These are phyloP conservation scores for Chrysopogon serrulatus DNA, from an alignment of 176 grass and related monocot species.

Conservation along the genomic window DNA sequence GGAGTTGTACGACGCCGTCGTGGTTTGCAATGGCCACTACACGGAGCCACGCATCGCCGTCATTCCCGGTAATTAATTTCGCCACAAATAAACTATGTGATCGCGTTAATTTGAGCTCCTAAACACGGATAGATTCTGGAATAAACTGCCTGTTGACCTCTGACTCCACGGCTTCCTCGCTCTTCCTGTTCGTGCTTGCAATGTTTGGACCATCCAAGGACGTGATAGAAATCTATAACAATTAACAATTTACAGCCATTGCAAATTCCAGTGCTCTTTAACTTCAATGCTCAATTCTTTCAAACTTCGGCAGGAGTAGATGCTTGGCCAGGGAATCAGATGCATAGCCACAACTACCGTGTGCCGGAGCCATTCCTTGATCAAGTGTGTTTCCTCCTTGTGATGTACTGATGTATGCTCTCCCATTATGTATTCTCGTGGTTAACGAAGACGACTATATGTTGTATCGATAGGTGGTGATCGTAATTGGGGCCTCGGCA, in stretches of 20 bases:
- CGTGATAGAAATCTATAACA: neutral
- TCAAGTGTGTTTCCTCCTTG: conserved; percentile 32
- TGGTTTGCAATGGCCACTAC: conserved; percentile 74
- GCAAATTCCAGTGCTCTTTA: neutral
- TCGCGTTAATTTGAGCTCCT: neutral
- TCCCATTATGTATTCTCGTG: neutral
- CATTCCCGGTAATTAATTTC: conserved; percentile 56
- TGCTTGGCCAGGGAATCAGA: conserved; percentile 66
- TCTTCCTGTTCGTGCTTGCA: neutral
- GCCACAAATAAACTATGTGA: neutral
- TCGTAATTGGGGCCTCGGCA: conserved; percentile 50
- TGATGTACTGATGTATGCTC: neutral
- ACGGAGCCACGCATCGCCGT: conserved; percentile 45
- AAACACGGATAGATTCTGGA: neutral
- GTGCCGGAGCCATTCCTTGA: conserved; percentile 56
- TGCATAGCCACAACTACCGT: conserved; percentile 93
- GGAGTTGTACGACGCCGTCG: conserved; percentile 60
- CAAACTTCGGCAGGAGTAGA: conserved; percentile 33
- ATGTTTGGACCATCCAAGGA: neutral
- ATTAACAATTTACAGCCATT: neutral
- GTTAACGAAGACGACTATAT: neutral
- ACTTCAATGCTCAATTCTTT: neutral
- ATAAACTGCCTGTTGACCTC: neutral
- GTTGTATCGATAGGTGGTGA: conserved; percentile 42
- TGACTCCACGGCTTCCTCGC: neutral